Evolutionary conservation across 164 flowering plant species (phyloP), one percentile per base, ranked within the genome.

Genomic region (Macadamia integrifolia): DNA sequence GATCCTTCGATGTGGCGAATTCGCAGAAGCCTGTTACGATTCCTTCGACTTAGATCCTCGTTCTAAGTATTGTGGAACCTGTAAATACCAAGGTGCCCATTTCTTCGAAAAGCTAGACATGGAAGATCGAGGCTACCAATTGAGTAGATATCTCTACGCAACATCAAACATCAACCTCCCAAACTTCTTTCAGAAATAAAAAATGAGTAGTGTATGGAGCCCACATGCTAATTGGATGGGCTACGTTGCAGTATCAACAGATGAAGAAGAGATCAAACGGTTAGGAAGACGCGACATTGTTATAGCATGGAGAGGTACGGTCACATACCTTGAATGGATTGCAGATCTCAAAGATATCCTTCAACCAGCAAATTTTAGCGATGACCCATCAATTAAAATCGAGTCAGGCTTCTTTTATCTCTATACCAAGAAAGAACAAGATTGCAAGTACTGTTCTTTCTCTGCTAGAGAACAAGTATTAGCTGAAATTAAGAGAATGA

Each of bases 191-290:
- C 83, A 84, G 64, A 79, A 81, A 50, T 81, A 92, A 0, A 74
- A 69, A 66, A 53, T 76, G 40, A 71, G 79, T 56, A 77, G 74
- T 8, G 79, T 85, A 0, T 89, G 97, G 95, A 88, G 93, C 80
- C 68, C 66, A 17, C 81, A 87, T 44, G 90, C 95, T 0, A 92
- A 89, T 69, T 92, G 96, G 96, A 88, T 89, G 83, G 97, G 96
- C 40, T 92, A 88, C 72, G 81, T 92, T 0, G 92, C 97, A 0
- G 91, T 89, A 10, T 52, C 87, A 15, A 76, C 78, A 12, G 82
- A 86, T 55, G 84, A 79, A 13, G 79, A 78, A 0, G 87, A 77
- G 79, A 72, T 82, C 66, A 66, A 64, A 15, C 71, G 88, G 49
- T 72, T 89, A 0, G 97, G 97, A 8, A 80, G 97, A 4, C 78